phyloP scores from a whole-genome alignment of 2,329 filamentous ascomycete genomes.

The Rhytidhysteron rufulum region DNA sequence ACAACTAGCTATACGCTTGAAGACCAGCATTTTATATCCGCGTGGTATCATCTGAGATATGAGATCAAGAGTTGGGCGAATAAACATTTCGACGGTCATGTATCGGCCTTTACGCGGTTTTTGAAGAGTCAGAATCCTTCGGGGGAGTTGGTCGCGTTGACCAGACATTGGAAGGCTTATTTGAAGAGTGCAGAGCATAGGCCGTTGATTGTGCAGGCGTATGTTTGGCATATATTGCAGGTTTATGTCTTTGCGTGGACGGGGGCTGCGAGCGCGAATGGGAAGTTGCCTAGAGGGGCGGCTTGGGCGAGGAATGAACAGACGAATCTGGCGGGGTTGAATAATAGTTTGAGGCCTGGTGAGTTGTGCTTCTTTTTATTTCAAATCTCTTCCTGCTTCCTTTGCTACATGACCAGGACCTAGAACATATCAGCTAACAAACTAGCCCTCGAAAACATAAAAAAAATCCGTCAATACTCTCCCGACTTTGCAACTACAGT shows the following conservation, averaged over 20 bases:
- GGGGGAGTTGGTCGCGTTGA: background rate
- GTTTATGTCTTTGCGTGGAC: background rate
- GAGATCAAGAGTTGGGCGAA: background rate
- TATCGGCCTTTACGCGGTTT: background rate
- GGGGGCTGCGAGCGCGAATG: background rate
- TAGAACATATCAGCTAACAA: background rate
- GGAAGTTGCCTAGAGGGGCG: background rate
- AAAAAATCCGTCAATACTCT: background rate
- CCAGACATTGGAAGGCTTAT: background rate
- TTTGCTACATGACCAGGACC: too few relatives aligned
- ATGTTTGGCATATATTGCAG: background rate
- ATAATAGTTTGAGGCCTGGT: background rate
- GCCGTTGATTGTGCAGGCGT: background rate
- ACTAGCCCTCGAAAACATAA: background rate
- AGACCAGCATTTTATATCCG: background rate
- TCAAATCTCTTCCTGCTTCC: too few relatives aligned
- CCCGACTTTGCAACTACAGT: background rate
- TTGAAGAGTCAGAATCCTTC: background rate
- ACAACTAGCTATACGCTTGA: background rate
- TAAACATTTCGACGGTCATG: background rate
- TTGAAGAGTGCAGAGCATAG: background rate
- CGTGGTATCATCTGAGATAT: background rate
- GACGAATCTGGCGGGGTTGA: background rate
- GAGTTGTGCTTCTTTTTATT: too few relatives aligned
- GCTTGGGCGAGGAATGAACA: background rate